These are phyloP conservation scores for Rhizopus stolonifer DNA, from an alignment of 371 early-diverging fungal genomes.

Conservation along the genomic window DNA sequence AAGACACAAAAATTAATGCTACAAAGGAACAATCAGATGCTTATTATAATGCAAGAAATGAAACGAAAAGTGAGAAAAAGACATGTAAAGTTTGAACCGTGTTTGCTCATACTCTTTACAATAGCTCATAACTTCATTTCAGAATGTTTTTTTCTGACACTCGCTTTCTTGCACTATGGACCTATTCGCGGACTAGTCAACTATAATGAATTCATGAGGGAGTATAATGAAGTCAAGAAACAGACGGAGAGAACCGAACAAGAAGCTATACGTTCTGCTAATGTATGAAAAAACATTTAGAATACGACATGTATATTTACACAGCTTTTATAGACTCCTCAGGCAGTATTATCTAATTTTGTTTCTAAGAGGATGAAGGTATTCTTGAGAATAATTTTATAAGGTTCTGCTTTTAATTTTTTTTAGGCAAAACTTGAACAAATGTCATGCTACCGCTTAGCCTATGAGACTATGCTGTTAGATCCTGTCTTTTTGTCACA, in stretches of 20 bases:
- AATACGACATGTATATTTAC: background rate
- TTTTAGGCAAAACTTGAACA: constrained; percentile 46
- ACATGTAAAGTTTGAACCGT: background rate
- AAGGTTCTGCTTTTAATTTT: no score
- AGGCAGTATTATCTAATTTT: constrained; percentile 50
- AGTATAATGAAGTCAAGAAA: constrained; percentile 64
- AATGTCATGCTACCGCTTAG: constrained; percentile 65
- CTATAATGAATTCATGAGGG: constrained; percentile 65
- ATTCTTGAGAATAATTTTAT: no score
- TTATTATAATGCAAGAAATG: constrained; percentile 37
- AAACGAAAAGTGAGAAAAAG: constrained; percentile 14
- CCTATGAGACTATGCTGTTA: constrained; percentile 76
- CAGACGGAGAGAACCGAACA: constrained; percentile 53
- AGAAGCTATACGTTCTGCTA: constrained; percentile 42
- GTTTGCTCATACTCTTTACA: background rate
- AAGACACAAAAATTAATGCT: constrained; percentile 81
- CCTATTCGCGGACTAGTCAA: constrained; percentile 68
- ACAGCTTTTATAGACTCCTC: constrained; percentile 27
- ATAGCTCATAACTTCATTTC: constrained; percentile 78
- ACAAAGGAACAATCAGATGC: constrained; percentile 69
- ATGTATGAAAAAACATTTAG: constrained; percentile 28
- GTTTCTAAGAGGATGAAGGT: constrained; percentile 59
- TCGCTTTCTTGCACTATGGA: constrained; percentile 80
- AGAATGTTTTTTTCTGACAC: constrained; percentile 82
- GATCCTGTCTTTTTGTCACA: constrained; percentile 65